Base-by-base conservation (phyloP, 2,329 filamentous ascomycete species). In the Aspergillus amoenus region DNA sequence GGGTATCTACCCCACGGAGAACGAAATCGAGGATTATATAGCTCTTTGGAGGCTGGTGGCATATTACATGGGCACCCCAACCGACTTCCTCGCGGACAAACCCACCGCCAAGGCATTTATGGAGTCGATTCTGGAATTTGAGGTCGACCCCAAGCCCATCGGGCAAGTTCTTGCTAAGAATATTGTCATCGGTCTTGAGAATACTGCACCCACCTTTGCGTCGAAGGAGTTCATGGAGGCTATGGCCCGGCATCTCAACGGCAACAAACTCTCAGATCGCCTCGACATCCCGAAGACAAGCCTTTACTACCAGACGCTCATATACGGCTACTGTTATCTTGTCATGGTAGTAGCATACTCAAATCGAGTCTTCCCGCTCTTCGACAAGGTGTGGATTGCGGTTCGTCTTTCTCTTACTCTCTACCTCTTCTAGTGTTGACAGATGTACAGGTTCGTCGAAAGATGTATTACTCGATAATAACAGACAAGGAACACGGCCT, bases 1-100 rank as follows among this genome's bases (percentile, higher is more conserved):
- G 73, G 90, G 89, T 2, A 85, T 93, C 54, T 86, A 77, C 62
- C 75, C 90, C 24, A 80, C 81, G 0, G 57, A 79, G 27, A 82
- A 83, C 56, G 89, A 93, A 68, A 84, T 83, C 2, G 68, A 69
- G 2, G 89, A 92, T 66, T 93, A 90, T 68, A 78, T 90, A 44
- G 88, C 89, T 0, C 76, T 93, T 1, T 93, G 89, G 89, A 82
- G 89, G 3, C 88, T 90, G 61, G 83, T 93, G 12, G 89, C 83
- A 0, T 81, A 90, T 66, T 78, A 92, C 30, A 81, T 91, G 65
- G 90, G 89, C 12, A 85, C 84, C 6, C 89, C 89, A 0, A 83
- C 83, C 1, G 80, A 81, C 22, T 81, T 79, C 61, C 85, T 91
- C 67, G 78, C 79, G 1, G 83, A 80, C 0, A 79, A 83, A 0